Base-by-base conservation (phyloP, 805 yeast genomes). In the Myxozyma lipomycoides region DNA sequence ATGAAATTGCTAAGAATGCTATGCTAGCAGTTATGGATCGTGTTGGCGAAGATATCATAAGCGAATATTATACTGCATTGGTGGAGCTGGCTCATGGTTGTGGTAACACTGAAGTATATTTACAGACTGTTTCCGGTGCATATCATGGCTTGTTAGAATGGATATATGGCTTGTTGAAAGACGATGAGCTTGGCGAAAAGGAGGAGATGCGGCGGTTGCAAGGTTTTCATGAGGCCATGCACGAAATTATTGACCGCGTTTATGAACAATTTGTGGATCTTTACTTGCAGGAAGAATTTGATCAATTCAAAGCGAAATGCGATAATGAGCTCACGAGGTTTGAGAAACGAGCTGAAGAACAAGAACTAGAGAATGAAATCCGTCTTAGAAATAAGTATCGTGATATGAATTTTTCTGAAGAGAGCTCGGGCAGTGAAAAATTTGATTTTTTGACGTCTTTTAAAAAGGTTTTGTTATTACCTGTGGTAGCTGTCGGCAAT, bases 381-480 rank as follows among this genome's bases (percentile, higher is more conserved):
- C 69, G 66, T 41, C 71, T 80, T 30, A 68, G 77, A 64, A 73
- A 76, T 56, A 74, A 75, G 45, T 82, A 79, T 9, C 45, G 51
- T 6, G 52, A 59, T n/a, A 19, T 43, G 18, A 40, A 40, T 2
- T 23, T 21, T 12, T 3, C 46, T 10, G 32, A 39, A 10, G 43
- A 38, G 17, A n/a, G 38, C n/a, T 61, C 70, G 5, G 59, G 58
- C 23, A 66, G 62, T 26, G 77, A 81, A 10, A 78, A 78, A 53
- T 69, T 66, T 43, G 82, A 77, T 55, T 78, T 79, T 52, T 64
- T 79, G 49, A 64, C 76, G 2, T 74, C 78, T 44, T 79, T 79
- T 62, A 74, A 70, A 51, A 75, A 75, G 48, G 79, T 76, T 1
- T 69, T 78, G 15, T 43, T 66, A 49, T 63, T 66, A 59, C 73